These are phyloP conservation scores for Curvularia sp. DNA, from an alignment of 2,329 filamentous ascomycete genomes.

Conservation along the genomic window DNA sequence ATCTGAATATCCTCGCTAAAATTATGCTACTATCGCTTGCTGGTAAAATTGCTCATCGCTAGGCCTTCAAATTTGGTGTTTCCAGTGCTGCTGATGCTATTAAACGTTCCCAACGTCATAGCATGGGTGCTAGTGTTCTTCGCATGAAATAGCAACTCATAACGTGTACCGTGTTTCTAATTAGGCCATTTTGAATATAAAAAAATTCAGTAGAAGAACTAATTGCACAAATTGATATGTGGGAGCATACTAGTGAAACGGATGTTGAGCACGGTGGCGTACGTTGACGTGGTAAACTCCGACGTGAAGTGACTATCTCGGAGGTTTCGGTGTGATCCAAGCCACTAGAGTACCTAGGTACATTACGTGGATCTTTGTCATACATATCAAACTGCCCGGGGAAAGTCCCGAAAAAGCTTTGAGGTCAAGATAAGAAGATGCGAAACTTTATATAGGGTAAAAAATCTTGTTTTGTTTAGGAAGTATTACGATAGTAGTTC, in stretches of 20 bases:
- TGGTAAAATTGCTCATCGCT: neutral
- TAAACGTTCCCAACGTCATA: neutral
- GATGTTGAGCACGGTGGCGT: neutral
- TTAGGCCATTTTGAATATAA: neutral
- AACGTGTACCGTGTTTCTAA: neutral
- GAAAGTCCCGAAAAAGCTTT: neutral
- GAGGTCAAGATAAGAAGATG: neutral
- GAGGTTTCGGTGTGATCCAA: neutral
- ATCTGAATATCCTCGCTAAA: neutral
- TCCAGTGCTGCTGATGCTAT: neutral
- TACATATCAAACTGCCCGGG: neutral
- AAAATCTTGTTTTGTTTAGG: no score
- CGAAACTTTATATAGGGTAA: neutral
- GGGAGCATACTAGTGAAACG: neutral
- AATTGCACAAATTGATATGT: neutral
- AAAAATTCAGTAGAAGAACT: neutral
- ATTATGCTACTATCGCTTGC: neutral
- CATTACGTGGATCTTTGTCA: neutral
- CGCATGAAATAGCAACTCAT: neutral
- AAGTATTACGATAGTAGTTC: neutral
- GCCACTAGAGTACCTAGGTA: no score
- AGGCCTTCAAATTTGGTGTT: neutral
- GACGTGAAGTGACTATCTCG: neutral
- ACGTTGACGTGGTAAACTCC: neutral
- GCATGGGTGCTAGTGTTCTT: neutral